A percentile compares a stretch with the other conserved stretches of the same genome.
Evolutionary conservation across 2,329 filamentous ascomycete genomes (phyloP).

Genomic region (Hortaea werneckii): DNA sequence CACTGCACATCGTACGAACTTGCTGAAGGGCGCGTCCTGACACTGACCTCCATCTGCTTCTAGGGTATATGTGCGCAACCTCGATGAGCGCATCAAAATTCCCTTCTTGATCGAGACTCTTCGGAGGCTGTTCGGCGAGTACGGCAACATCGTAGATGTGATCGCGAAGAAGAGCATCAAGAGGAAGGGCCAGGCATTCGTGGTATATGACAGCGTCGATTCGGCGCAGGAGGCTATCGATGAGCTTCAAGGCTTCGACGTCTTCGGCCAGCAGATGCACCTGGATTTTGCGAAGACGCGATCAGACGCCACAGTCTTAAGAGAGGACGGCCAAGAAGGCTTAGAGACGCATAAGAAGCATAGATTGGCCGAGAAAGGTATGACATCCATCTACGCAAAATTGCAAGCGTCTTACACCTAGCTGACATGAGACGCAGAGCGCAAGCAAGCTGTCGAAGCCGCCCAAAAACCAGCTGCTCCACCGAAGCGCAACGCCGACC

Average conservation of each 20-base stretch:
- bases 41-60: constrained; percentile 13
- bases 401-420: constrained; percentile 6
- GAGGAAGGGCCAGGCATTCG: constrained; percentile 89
- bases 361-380: constrained; percentile 83
- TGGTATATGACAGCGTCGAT: constrained; percentile 78
- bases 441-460: constrained; percentile 73
- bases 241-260: constrained; percentile 81
- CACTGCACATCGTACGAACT: constrained; percentile 33
- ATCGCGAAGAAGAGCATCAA: constrained; percentile 83
- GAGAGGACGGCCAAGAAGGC: constrained; percentile 64
- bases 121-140: constrained; percentile 72
- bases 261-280: constrained; percentile 86
- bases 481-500: constrained; percentile 43
- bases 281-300: constrained; percentile 70
- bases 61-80: constrained; percentile 46
- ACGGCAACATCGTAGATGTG: constrained; percentile 74
- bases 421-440: constrained; percentile 35
- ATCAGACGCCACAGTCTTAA: constrained; percentile 78
- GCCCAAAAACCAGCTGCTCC: constrained; percentile 38
- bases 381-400: neutral
- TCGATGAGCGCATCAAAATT: constrained; percentile 85
- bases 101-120: constrained; percentile 66
- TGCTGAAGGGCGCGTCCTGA: constrained; percentile 10
- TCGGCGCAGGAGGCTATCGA: constrained; percentile 74
- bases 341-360: constrained; percentile 79